Conservation (phyloP, 345 rosid genomes). For the Rhodomyrtus tomentosa region DNA sequence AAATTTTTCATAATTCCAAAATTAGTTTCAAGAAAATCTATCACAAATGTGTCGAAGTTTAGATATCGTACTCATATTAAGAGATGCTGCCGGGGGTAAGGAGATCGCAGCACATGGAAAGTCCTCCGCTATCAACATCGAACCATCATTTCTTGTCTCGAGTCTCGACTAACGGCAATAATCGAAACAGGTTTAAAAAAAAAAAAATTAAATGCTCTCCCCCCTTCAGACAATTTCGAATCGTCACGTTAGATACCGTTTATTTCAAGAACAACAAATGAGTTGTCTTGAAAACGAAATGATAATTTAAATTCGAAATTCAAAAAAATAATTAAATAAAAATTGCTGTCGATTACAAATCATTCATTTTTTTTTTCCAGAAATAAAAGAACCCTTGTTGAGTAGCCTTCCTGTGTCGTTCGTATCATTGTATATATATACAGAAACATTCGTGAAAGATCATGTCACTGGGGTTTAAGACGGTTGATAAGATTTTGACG, state of each 20-base stretch:
- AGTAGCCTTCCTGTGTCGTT: neutral
- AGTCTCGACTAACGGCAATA: neutral
- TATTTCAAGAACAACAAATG: no score
- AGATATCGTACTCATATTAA: neutral
- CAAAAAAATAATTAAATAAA: no score
- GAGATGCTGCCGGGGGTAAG: neutral
- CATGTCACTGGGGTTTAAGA: neutral
- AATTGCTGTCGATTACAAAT: neutral
- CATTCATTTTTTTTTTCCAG: neutral
- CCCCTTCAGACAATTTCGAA: no score
- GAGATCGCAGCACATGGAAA: neutral
- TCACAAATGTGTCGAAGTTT: neutral
- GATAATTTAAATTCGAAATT: no score
- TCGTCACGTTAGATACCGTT: no score
- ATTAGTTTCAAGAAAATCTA: no score
- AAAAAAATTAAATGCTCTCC: no score
- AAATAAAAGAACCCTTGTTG: neutral
- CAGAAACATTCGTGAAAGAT: neutral
- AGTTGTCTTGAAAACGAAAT: no score
- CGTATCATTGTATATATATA: neutral
- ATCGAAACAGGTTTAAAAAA: neutral
- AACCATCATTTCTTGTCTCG: neutral
- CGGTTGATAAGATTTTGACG: neutral
- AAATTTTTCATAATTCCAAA: no score
- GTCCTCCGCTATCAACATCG: neutral